Evolutionary conservation across 2,329 filamentous ascomycete species (phyloP).

Genomic region (Fusarium sterilihyphosum): DNA sequence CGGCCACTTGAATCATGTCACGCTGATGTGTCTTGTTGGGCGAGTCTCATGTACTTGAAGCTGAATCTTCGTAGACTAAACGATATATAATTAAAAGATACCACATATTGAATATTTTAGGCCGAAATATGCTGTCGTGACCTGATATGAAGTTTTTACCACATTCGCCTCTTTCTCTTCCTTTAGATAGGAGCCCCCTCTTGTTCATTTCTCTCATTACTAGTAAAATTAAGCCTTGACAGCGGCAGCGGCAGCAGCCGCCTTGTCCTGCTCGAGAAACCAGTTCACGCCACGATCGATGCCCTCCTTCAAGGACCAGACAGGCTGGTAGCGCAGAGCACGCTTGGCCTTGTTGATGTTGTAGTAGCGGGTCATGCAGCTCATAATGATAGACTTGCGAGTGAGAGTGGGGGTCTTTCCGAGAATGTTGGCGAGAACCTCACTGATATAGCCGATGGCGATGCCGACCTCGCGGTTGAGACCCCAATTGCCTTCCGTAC

Average conservation of each 20-base stretch:
- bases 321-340: conserved; percentile 74
- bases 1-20: not conserved
- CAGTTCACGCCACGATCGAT: conserved; percentile 63
- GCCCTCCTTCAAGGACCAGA: conserved; percentile 74
- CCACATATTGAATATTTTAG: conserved; percentile 11
- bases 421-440: conserved; percentile 60
- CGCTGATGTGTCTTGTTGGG: not conserved
- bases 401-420: conserved; percentile 67
- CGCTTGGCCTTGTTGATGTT: conserved; percentile 79
- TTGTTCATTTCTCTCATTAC: not conserved
- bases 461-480: conserved; percentile 63
- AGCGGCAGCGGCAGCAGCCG: conserved; percentile 22
- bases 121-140: conserved; percentile 11
- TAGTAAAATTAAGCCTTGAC: conserved; percentile 36
- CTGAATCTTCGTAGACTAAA: not conserved
- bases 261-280: conserved; percentile 63
- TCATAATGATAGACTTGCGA: conserved; percentile 70
- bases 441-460: conserved; percentile 62
- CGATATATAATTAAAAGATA: conserved; percentile 17
- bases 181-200: conserved; percentile 4
- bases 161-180: not conserved
- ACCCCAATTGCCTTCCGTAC: conserved; percentile 64
- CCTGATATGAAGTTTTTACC: conserved; percentile 4
- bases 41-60: not conserved
- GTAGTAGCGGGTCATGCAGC: conserved; percentile 81